These are phyloP conservation scores for Peronospora farinosa DNA, from an alignment of 352 stramenopile species.

Conservation along the genomic window DNA sequence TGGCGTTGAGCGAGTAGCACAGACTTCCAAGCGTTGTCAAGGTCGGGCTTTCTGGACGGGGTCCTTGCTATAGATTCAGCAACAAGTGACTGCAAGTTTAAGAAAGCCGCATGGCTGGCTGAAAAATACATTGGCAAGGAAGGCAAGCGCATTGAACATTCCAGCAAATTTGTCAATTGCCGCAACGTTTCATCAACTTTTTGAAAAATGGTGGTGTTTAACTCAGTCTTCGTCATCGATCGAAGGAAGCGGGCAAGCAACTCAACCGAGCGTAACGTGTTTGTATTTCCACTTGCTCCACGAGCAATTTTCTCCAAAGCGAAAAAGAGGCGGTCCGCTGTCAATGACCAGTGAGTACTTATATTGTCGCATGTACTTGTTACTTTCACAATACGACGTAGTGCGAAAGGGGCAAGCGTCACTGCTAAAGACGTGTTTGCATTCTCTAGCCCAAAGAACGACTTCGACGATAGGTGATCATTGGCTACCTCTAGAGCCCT, in stretches of 20 bases:
- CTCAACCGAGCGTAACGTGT: slow-evolving; percentile 17
- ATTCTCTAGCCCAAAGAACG: slow-evolving; percentile 34
- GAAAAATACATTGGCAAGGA: slow-evolving; percentile 39
- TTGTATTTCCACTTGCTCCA: slow-evolving; percentile 7
- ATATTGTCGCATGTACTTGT: slow-evolving; percentile 22
- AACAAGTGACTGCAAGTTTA: slow-evolving; percentile 26
- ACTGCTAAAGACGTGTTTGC: slow-evolving; percentile 22
- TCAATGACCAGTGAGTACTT: slow-evolving; percentile 22
- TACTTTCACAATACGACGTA: slow-evolving; percentile 51
- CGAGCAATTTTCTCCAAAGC: slow-evolving; percentile 52
- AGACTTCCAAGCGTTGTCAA: slow-evolving; percentile 35
- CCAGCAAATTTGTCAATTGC: slow-evolving; percentile 14
- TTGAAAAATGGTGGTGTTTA: slow-evolving; percentile 31
- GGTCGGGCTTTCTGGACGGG: slow-evolving; percentile 15
- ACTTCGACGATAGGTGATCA: slow-evolving; percentile 42
- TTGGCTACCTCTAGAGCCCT: slow-evolving; percentile 38
- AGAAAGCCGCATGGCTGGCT: slow-evolving; percentile 45
- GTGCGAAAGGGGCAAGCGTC: slow-evolving; percentile 46
- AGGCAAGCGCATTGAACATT: slow-evolving; percentile 22
- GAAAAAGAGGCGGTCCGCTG: slow-evolving; percentile 48
- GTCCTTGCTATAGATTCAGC: slow-evolving; percentile 5
- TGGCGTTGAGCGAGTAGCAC: slow-evolving; percentile 36
- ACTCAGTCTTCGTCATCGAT: slow-evolving; percentile 43
- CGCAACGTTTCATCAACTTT: slow-evolving; percentile 20
- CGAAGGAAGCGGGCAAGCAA: slow-evolving; percentile 49